These are phyloP conservation scores for Handroanthus guayacan DNA, from an alignment of 257 asterid species.

Conservation along the genomic window DNA sequence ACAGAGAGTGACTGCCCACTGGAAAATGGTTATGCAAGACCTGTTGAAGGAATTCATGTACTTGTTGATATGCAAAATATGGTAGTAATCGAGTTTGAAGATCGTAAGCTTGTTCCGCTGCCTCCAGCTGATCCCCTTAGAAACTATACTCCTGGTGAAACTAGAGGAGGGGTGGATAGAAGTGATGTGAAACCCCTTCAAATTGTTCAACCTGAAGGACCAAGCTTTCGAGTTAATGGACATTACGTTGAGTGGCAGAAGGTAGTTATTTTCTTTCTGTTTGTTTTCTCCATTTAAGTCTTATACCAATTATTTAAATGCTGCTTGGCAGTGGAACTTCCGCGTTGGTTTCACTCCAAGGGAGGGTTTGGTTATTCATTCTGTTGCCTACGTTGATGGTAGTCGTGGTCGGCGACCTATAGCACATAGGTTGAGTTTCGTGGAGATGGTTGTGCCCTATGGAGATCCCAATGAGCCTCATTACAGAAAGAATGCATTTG, in stretches of 20 bases:
- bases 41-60: conserved; percentile 82
- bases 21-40: conserved; percentile 88
- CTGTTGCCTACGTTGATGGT: conserved; percentile 84
- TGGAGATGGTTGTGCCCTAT: conserved; percentile 87
- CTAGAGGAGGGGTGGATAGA: conserved; percentile 80
- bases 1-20: conserved; percentile 81
- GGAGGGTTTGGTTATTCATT: conserved; percentile 80
- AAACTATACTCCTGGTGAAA: conserved; percentile 74
- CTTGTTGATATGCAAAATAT: conserved; percentile 69
- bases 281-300: conserved; percentile 5
- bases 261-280: conserved; percentile 48
- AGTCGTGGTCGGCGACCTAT: conserved; percentile 80
- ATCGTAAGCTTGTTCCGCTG: conserved; percentile 62
- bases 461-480: conserved; percentile 91
- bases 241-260: conserved; percentile 83
- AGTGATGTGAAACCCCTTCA: conserved; percentile 77
- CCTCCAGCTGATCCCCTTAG: conserved; percentile 76
- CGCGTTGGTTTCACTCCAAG: conserved; percentile 85
- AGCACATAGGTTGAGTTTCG: conserved; percentile 83
- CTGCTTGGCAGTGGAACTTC: conserved; percentile 72
- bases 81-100: conserved; percentile 63
- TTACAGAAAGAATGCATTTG: conserved; percentile 82
- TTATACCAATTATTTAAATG: conserved; percentile 20
- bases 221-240: conserved; percentile 74
- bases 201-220: conserved; percentile 78